Evolutionary conservation across 2,329 filamentous ascomycete genomes (phyloP), one percentile per base, ranked within the genome.

Genomic region (Diplodia seriata): DNA sequence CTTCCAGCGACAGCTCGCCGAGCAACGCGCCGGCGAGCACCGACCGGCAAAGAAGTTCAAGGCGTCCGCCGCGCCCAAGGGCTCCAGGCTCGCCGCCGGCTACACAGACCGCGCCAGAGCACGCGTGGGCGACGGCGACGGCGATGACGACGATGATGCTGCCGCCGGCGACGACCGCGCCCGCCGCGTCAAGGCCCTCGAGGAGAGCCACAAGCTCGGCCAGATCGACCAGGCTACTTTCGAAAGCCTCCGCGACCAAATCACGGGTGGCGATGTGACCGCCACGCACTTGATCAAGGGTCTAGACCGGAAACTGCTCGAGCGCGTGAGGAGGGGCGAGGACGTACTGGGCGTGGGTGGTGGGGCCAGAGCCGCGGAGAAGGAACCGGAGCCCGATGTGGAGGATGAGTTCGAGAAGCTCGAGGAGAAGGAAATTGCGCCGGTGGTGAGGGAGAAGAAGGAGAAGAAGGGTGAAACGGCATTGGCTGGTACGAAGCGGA

Each of bases 261-360:
- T 97, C 67, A 83, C 92, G 0, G 94, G 93, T 3, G 94, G 94
- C 8, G 91, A 97, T 76, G 80, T 94, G 26, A 83, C 83, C 15
- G 92, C 89, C 73, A 97, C 93, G 15, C 93, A 97, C 83, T 80
- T 97, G 71, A 90, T 98, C 57, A 98, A 97, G 76, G 95, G 95
- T 0, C 80, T 99, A 61, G 95, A 99, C 79, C 91, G 93, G 76
- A 91, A 91, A 77, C 82, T 98, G 14, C 81, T 94, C 33, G 87
- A 91, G 77, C 85, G 89, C 71, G 85, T 91, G 69, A 85, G 86
- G 69, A 85, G 85, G 67, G 91, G 91, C 50, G 91, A 93, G 76
- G 80, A 84, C 76, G 81, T 84, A 4, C 68, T 80, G 26, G 71
- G 69, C 14, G 67, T 65, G 8, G 63, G 82, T 84, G 70, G 73